Percentiles rank a stretch among this genome's conserved stretches.
These are phyloP conservation scores for Cryphonectria japonica DNA, from an alignment of 2,329 filamentous ascomycete species.

Conservation along the genomic window DNA sequence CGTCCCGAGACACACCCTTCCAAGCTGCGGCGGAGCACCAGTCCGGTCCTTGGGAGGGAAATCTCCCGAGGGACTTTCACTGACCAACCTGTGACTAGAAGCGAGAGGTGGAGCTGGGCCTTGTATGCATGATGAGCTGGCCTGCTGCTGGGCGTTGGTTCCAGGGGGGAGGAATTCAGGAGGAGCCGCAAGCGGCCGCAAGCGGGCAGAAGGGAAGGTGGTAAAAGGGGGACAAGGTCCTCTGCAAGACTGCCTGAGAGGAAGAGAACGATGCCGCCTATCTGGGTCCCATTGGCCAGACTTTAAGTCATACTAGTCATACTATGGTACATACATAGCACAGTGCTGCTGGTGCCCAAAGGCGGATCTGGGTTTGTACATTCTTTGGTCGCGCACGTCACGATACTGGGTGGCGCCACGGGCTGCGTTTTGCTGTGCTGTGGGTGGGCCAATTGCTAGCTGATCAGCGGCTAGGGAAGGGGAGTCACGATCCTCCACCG, in stretches of 20 bases:
- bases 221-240: neutral
- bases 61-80: neutral
- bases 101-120: neutral
- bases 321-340: neutral
- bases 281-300: constrained; percentile 5
- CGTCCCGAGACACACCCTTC: neutral
- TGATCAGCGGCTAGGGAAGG: constrained; percentile 5
- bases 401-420: neutral
- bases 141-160: neutral
- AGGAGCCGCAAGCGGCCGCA: neutral
- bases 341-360: neutral
- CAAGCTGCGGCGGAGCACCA: neutral
- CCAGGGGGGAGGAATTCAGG: neutral
- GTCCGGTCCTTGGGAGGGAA: neutral
- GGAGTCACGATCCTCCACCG: neutral
- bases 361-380: neutral
- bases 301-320: too few relatives aligned
- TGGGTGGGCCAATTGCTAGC: neutral
- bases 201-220: neutral
- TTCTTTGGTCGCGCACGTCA: neutral
- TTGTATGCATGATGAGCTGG: constrained; percentile 24
- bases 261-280: neutral
- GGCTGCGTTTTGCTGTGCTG: too few relatives aligned
- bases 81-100: neutral
- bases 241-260: constrained; percentile 5